These are phyloP conservation scores for Hevea brasiliensis DNA, from an alignment of 345 rosid species.

Conservation along the genomic window DNA sequence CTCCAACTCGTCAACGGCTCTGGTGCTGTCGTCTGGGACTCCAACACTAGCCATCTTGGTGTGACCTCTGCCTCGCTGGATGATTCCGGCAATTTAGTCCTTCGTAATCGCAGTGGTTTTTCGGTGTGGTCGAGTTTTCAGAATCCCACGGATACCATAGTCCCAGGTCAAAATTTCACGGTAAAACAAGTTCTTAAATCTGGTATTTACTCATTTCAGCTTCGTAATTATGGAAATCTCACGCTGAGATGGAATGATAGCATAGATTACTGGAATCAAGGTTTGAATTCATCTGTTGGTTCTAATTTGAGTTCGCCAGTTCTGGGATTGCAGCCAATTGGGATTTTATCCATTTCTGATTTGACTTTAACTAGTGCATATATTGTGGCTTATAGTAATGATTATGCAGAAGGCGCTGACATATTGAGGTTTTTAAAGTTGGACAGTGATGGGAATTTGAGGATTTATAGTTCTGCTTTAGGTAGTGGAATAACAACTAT, in stretches of 20 bases:
- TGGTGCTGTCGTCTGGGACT: conserved; percentile 56
- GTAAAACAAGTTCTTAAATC: conserved; percentile 30
- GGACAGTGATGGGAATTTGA: conserved; percentile 64
- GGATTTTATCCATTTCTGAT: conserved; percentile 50
- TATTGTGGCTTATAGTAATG: conserved; percentile 50
- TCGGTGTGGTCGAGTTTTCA: conserved; percentile 60
- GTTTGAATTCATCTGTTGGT: conserved; percentile 46
- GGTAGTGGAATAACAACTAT: conserved; percentile 23
- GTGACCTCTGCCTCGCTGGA: conserved; percentile 53
- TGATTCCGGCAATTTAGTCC: conserved; percentile 49
- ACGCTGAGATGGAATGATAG: conserved; percentile 53
- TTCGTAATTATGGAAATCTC: conserved; percentile 44
- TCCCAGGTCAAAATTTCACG: conserved; percentile 50
- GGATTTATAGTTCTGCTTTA: conserved; percentile 45
- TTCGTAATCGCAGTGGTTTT: conserved; percentile 14
- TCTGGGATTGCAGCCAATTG: conserved; percentile 43
- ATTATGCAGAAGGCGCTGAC: conserved; percentile 53
- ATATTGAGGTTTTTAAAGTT: conserved; percentile 55
- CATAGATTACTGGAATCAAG: conserved; percentile 45
- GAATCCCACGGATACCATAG: conserved; percentile 45
- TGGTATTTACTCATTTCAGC: conserved; percentile 47
- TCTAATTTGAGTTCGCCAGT: conserved; percentile 46
- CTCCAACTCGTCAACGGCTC: conserved; percentile 62
- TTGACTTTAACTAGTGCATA: conserved; percentile 16
- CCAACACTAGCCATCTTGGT: conserved; percentile 38